Conservation (phyloP, 192 early-diverging fungal species). For the Coemansia umbellata region DNA sequence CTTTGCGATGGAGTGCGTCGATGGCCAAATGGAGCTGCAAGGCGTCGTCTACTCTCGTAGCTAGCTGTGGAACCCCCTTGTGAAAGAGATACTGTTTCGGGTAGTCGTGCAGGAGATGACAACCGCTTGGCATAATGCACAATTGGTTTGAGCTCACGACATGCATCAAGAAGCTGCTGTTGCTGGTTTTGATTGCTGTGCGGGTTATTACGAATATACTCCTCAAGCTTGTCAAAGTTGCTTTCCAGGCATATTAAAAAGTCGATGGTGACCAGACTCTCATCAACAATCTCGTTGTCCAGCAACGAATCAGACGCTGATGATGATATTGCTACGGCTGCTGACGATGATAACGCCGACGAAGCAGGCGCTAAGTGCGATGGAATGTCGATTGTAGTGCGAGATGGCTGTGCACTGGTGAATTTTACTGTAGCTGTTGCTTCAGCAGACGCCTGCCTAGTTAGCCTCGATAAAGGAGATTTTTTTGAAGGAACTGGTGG, state of each 20-base stretch:
- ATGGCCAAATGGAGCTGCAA: constrained; percentile 7
- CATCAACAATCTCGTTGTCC: constrained; percentile 42
- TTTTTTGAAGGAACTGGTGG: constrained; percentile 7
- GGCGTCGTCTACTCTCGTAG: constrained; percentile 7
- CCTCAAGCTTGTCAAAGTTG: constrained; percentile 36
- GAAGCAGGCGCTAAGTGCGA: not conserved
- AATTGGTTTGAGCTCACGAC: constrained; percentile 48
- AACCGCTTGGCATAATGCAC: constrained; percentile 45
- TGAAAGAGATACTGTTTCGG: constrained; percentile 14
- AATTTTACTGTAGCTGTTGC: not conserved
- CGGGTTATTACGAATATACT: constrained; percentile 5
- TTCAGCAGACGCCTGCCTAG: constrained; percentile 7
- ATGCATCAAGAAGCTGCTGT: constrained; percentile 15
- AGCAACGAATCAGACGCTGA: constrained; percentile 27
- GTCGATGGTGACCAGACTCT: constrained; percentile 44
- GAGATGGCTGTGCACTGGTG: constrained; percentile 2
- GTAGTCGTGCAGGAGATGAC: constrained; percentile 14
- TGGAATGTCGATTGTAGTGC: constrained; percentile 39
- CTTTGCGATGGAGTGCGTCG: constrained; percentile 5
- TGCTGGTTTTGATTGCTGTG: not conserved
- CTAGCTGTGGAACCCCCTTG: constrained; percentile 2
- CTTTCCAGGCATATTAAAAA: constrained; percentile 43
- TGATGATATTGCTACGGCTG: constrained; percentile 24
- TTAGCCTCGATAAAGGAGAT: not conserved
- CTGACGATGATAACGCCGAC: constrained; percentile 5